Percentiles rank a stretch among this genome's conserved stretches.
These are phyloP conservation scores for Leucoagaricus sp. DNA, from an alignment of 1,284 basidiomycete genomes.

Conservation along the genomic window DNA sequence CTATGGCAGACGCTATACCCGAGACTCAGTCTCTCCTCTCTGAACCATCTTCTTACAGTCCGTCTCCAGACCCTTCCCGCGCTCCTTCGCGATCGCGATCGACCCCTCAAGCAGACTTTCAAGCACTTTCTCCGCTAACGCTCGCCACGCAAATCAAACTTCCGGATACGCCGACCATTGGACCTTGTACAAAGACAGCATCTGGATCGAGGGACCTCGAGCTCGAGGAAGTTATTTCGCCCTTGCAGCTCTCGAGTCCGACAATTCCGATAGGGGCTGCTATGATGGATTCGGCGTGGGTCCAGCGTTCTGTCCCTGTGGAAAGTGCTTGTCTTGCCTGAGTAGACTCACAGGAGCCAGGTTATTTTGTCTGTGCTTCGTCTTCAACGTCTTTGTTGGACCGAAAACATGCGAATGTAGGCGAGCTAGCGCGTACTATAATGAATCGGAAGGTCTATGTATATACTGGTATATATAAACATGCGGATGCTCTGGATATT, in stretches of 20 bases:
- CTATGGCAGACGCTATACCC: no score
- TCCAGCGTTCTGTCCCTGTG: no score
- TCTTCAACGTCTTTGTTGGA: no score
- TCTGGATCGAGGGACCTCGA: not conserved
- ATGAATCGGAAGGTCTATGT: no score
- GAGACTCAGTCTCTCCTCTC: not conserved
- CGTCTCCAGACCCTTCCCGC: no score
- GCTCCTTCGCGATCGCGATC: no score
- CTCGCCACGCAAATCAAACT: not conserved
- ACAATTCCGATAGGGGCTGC: not conserved
- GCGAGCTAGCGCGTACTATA: no score
- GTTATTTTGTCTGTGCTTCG: no score
- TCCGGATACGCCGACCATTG: slow-evolving; percentile 4
- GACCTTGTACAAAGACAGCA: not conserved
- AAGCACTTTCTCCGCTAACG: not conserved
- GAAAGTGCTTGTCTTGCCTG: no score
- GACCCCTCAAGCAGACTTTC: not conserved
- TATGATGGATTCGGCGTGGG: not conserved
- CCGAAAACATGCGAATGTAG: no score
- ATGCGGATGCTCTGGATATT: not conserved
- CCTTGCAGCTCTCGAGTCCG: slow-evolving; percentile 6
- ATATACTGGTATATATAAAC: not conserved
- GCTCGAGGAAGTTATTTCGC: slow-evolving; percentile 1
- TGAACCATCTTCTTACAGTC: no score
- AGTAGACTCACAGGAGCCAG: no score